Conservation (phyloP, 2,329 filamentous ascomycete species). For the Alternaria sp. region DNA sequence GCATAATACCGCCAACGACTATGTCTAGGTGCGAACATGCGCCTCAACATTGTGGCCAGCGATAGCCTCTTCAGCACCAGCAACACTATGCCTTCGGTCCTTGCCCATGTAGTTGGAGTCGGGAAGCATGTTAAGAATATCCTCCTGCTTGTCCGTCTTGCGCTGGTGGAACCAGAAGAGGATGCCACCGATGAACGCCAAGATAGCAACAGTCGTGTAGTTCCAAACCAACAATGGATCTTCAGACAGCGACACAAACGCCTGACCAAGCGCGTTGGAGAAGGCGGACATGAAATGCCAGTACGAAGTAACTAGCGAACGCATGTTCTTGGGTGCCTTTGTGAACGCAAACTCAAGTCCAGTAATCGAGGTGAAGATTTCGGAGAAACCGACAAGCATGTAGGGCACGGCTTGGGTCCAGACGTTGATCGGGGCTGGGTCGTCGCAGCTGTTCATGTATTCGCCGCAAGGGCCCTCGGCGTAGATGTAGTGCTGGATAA, state of each 20-base stretch:
- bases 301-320: slow-evolving; percentile 73
- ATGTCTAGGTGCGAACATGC: not conserved
- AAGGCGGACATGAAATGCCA: slow-evolving; percentile 75
- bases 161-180: slow-evolving; percentile 74
- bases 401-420: slow-evolving; percentile 60
- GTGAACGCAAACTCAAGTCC: slow-evolving; percentile 79
- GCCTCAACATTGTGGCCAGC: not conserved
- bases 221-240: slow-evolving; percentile 76
- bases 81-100: slow-evolving; percentile 36
- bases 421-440: slow-evolving; percentile 68
- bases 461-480: slow-evolving; percentile 65
- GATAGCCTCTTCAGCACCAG: slow-evolving; percentile 17
- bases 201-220: slow-evolving; percentile 68
- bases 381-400: slow-evolving; percentile 62
- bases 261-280: slow-evolving; percentile 73
- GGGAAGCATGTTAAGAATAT: slow-evolving; percentile 68
- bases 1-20: not conserved
- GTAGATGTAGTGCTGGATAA: slow-evolving; percentile 69
- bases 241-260: slow-evolving; percentile 65
- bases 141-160: slow-evolving; percentile 71
- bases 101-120: slow-evolving; percentile 45
- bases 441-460: slow-evolving; percentile 61
- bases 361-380: slow-evolving; percentile 65
- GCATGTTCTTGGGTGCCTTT: slow-evolving; percentile 81
- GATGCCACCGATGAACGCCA: slow-evolving; percentile 67